Evolutionary conservation across 225 moss, liverwort and hornwort genomes (phyloP).

Genomic region (Climacium dendroides): DNA sequence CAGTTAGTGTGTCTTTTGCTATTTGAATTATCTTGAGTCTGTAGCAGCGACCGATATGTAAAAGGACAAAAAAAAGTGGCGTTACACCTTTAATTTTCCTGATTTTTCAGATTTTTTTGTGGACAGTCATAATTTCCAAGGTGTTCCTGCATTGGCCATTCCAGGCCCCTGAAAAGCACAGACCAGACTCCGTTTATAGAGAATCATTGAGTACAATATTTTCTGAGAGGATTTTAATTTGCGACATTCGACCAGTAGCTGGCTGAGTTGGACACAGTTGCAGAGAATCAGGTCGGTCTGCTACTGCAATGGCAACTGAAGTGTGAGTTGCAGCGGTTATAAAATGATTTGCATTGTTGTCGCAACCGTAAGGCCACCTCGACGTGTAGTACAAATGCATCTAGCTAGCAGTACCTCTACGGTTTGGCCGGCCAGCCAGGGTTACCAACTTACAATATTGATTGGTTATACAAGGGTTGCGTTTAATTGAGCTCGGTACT

Average conservation of each 20-base stretch:
- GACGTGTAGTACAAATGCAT: not conserved
- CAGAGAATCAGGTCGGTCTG: constrained; percentile 27
- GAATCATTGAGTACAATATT: not conserved
- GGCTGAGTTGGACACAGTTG: constrained; percentile 2
- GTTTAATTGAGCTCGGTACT: not conserved
- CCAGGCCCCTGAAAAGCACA: not conserved
- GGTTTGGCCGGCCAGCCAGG: not conserved
- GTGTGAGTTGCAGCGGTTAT: not conserved
- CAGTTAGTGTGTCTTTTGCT: too few relatives aligned
- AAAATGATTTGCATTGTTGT: not conserved
- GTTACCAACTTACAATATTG: not conserved
- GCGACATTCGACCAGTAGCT: not conserved
- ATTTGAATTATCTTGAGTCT: not conserved
- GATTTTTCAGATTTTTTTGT: not conserved
- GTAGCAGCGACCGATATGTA: not conserved
- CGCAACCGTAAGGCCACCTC: not conserved
- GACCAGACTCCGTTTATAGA: not conserved
- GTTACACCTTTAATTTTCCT: not conserved
- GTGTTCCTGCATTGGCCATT: not conserved
- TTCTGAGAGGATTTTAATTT: not conserved
- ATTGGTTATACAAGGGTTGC: not conserved
- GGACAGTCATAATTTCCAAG: not conserved
- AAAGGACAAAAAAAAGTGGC: not conserved
- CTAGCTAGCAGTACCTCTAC: not conserved
- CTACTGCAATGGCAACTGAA: not conserved